A percentile compares a stretch with the other conserved stretches of the same genome.
Conservation (phyloP, 129 eudicot species). For the Oenanthe sinensis region DNA sequence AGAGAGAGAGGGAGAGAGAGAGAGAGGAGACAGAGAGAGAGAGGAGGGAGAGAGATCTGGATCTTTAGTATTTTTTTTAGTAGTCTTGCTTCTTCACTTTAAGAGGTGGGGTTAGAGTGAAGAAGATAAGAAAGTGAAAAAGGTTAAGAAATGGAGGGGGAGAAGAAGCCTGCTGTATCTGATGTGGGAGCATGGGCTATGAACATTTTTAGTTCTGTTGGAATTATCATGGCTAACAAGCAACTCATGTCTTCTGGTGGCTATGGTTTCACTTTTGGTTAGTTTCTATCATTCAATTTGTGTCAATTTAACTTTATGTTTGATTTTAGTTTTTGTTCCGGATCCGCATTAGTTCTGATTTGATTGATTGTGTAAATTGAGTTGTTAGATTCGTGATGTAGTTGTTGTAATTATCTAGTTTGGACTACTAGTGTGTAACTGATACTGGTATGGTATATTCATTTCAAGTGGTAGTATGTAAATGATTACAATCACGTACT, state of each 20-base stretch:
- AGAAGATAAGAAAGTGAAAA: neutral
- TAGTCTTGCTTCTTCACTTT: neutral
- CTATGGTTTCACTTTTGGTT: slow-evolving; percentile 47
- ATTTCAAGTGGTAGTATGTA: neutral
- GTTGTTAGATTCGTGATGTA: neutral
- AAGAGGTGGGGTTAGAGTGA: slow-evolving; percentile 5
- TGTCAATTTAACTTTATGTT: neutral
- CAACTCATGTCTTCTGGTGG: slow-evolving; percentile 51
- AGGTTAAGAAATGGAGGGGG: slow-evolving; percentile 29
- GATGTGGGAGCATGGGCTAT: slow-evolving; percentile 70
- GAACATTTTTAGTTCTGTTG: slow-evolving; percentile 56
- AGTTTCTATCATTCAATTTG: neutral
- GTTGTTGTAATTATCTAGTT: neutral
- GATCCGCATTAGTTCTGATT: neutral
- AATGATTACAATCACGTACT: neutral
- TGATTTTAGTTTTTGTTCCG: neutral
- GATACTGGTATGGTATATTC: neutral
- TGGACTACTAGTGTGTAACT: neutral
- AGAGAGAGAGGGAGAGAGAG: neutral
- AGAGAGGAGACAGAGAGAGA: neutral
- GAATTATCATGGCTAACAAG: slow-evolving; percentile 61
- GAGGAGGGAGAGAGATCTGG: neutral
- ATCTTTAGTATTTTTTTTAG: neutral
- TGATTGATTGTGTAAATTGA: neutral
- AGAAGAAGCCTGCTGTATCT: slow-evolving; percentile 43